phyloP scores from a whole-genome alignment of 371 early-diverging fungal species.

The Smittium culicis region DNA sequence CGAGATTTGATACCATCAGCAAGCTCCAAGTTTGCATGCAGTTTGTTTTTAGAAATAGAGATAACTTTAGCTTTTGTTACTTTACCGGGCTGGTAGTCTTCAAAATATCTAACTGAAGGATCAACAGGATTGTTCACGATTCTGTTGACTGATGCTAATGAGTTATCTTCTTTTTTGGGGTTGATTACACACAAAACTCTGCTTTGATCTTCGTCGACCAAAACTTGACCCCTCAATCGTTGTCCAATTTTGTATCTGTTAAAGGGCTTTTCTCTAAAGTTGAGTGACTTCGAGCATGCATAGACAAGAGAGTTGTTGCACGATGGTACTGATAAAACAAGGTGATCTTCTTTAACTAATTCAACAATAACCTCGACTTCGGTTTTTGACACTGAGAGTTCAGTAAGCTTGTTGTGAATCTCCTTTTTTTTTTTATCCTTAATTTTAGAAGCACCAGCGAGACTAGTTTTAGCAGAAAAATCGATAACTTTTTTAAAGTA shows the following conservation, averaged over 20 bases:
- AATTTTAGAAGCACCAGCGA: constrained; percentile 14
- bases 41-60: constrained; percentile 38
- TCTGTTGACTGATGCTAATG: constrained; percentile 23
- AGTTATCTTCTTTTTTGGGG: constrained; percentile 10
- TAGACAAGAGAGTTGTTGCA: constrained; percentile 39
- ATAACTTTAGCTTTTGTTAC: constrained; percentile 39
- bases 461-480: constrained; percentile 34
- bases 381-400: constrained; percentile 23
- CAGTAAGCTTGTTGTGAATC: constrained; percentile 17
- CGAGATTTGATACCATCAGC: constrained; percentile 37
- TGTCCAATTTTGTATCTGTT: constrained; percentile 43
- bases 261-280: constrained; percentile 39
- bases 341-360: constrained; percentile 53
- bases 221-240: constrained; percentile 32
- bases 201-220: constrained; percentile 25
- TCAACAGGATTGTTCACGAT: constrained; percentile 34
- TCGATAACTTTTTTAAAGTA: constrained; percentile 41
- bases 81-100: constrained; percentile 42
- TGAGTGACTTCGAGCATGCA: constrained; percentile 38
- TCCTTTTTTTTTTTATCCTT: not conserved
- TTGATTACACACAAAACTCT: constrained; percentile 33
- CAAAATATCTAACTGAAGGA: constrained; percentile 30
- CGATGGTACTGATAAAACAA: constrained; percentile 48
- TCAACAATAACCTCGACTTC: constrained; percentile 44
- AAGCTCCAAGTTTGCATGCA: constrained; percentile 38